Evolutionary conservation across 2,329 filamentous ascomycete species (phyloP), one percentile per base, ranked within the genome.

Genomic region (Xylariaceae sp.): DNA sequence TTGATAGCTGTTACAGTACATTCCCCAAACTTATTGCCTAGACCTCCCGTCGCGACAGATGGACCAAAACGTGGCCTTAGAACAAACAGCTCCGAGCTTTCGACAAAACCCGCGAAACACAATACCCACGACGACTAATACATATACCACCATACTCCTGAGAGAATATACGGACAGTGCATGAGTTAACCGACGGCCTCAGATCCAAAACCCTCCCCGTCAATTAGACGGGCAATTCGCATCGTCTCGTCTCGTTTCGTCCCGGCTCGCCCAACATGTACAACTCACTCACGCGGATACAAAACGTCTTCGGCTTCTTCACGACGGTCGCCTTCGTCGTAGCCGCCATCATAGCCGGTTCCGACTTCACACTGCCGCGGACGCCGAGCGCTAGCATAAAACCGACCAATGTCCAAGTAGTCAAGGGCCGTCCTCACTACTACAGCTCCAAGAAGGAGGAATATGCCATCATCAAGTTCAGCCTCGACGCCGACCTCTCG

Each of bases 251-350:
- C n/a, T n/a, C n/a, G n/a, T n/a, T n/a, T n/a, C n/a, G n/a, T n/a
- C n/a, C 44, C 46, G n/a, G 31, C 26, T 52, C 11, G 31, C 47
- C 71, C 78, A 82, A 59, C 60, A 98, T 99, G 95, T 89, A 97
- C 77, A 96, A 91, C 71, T 85, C 89, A 43, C 77, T 96, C 45
- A 92, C 90, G 62, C 91, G 95, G 66, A 76, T 89, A 65, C 95
- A 99, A 77, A 94, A 92, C 78, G 88, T 92, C 74, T 99, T 99
- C 74, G 92, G 95, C 75, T 97, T 96, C 86, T 97, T 98, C 82
- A 98, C 95, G 16, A 96, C 92, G 23, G 92, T 97, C 63, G 89
- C 90, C 55, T 95, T 96, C 71, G 85, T 85, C 56, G 84, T 97
- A 52, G 93, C 87, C 49, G 85, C 83, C 52, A 78, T 96, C 56